Evolutionary conservation across 768 basidiomycete genomes (phyloP).

Genomic region (Auricularia sp.): DNA sequence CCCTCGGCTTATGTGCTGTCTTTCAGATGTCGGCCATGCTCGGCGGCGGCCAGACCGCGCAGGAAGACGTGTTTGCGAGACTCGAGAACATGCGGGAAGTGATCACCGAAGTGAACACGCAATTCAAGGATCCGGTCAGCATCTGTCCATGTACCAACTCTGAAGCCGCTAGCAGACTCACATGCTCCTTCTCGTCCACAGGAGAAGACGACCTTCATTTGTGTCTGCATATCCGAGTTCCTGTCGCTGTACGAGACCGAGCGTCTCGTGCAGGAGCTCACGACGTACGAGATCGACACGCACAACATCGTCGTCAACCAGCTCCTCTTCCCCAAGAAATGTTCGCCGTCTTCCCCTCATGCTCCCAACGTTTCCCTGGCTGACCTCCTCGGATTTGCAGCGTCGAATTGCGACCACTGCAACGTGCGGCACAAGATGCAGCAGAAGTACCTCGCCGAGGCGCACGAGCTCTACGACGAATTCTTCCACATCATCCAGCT

Average conservation of each 20-base stretch:
- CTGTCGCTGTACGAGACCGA: constrained; percentile 97
- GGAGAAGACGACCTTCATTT: constrained; percentile 99
- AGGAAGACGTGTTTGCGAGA: constrained; percentile 98
- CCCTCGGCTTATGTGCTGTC: background rate
- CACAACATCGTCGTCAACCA: constrained; percentile 99
- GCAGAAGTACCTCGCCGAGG: constrained; percentile 93
- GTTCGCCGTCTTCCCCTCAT: constrained; percentile 27
- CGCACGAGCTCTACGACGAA: constrained; percentile 94
- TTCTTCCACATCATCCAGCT: constrained; percentile 96
- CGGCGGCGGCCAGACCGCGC: constrained; percentile 81
- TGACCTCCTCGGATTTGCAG: constrained; percentile 30
- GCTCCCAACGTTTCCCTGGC: background rate
- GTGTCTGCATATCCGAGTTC: constrained; percentile 98
- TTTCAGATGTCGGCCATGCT: constrained; percentile 88
- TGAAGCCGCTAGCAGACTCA: background rate
- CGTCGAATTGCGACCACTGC: constrained; percentile 92
- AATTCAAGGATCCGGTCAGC: constrained; percentile 95
- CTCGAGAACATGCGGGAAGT: constrained; percentile 93
- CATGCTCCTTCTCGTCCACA: constrained; percentile 19
- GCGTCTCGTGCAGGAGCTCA: constrained; percentile 90
- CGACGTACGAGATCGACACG: constrained; percentile 91
- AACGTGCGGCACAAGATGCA: constrained; percentile 93
- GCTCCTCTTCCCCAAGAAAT: constrained; percentile 82
- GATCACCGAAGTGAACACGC: constrained; percentile 97
- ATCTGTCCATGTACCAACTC: background rate